Conservation (phyloP, 1,284 basidiomycete species). For the Pseudozyma hubeiensis region DNA sequence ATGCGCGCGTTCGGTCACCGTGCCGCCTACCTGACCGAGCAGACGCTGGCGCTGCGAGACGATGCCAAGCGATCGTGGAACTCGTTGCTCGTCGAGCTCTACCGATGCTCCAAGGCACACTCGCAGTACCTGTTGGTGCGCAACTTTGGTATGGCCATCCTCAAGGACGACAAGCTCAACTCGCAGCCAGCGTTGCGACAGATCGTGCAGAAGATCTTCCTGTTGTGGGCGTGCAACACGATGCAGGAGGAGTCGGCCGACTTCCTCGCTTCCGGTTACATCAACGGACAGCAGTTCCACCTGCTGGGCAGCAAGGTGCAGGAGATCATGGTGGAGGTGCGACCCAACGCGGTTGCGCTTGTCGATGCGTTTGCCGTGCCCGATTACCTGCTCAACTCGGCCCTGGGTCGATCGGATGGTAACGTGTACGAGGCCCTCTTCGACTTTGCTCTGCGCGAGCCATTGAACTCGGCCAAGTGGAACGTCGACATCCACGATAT, state of each 20-base stretch:
- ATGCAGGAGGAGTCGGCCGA: slow-evolving; percentile 67
- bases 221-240: slow-evolving; percentile 56
- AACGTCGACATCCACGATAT: slow-evolving; percentile 67
- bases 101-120: slow-evolving; percentile 64
- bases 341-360: slow-evolving; percentile 67
- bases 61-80: slow-evolving; percentile 69
- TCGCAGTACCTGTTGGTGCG: slow-evolving; percentile 63
- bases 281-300: slow-evolving; percentile 66
- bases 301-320: slow-evolving; percentile 66
- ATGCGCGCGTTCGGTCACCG: slow-evolving; percentile 69
- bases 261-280: slow-evolving; percentile 69
- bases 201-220: slow-evolving; percentile 67
- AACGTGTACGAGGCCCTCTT: slow-evolving; percentile 67
- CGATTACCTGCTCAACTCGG: slow-evolving; percentile 69
- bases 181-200: slow-evolving; percentile 67
- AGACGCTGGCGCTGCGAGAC: slow-evolving; percentile 68
- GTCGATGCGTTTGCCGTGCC: slow-evolving; percentile 67
- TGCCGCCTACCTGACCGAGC: slow-evolving; percentile 68
- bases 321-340: slow-evolving; percentile 66
- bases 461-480: slow-evolving; percentile 62
- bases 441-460: slow-evolving; percentile 61
- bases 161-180: slow-evolving; percentile 68
- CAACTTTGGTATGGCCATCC: slow-evolving; percentile 69
- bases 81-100: slow-evolving; percentile 68
- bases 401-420: slow-evolving; percentile 68